Percentiles rank a stretch among this genome's conserved stretches.
These are phyloP conservation scores for Mucuna pruriens DNA, from an alignment of 306 rosid genomes.

Conservation along the genomic window DNA sequence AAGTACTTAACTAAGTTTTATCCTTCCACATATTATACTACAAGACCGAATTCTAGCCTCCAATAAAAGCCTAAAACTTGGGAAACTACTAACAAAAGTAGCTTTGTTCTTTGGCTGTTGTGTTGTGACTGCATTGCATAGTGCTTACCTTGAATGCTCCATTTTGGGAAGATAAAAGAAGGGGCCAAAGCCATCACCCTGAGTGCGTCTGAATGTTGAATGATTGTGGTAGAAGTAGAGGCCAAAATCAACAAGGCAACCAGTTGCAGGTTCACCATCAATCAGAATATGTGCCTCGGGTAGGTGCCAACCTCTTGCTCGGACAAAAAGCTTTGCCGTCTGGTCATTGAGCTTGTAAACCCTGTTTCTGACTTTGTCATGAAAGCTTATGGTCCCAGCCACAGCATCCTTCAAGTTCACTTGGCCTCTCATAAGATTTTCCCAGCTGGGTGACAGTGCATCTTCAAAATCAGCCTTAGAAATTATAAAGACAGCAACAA, in stretches of 20 bases:
- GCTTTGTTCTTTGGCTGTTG: background rate
- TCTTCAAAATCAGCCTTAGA: constrained; percentile 91
- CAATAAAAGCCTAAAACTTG: background rate
- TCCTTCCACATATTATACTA: background rate
- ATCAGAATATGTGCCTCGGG: constrained; percentile 86
- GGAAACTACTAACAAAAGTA: background rate
- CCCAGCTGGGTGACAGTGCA: constrained; percentile 97
- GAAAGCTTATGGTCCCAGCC: constrained; percentile 74
- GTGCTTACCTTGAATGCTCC: constrained; percentile 85
- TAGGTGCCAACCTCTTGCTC: constrained; percentile 96
- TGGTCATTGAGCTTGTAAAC: constrained; percentile 81
- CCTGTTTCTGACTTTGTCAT: constrained; percentile 76
- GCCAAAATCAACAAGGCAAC: constrained; percentile 90
- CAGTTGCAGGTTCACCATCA: constrained; percentile 88
- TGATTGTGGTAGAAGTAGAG: constrained; percentile 78
- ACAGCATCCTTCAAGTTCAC: constrained; percentile 90
- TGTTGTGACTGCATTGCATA: background rate
- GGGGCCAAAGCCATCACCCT: constrained; percentile 86
- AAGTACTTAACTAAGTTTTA: too few species aligned
- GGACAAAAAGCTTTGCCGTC: constrained; percentile 82
- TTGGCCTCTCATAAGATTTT: constrained; percentile 86
- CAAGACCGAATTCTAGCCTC: background rate
- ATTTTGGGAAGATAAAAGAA: constrained; percentile 96
- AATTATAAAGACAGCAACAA: background rate
- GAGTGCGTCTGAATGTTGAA: constrained; percentile 62